Evolutionary conservation across 441 rosid genomes (phyloP).

Genomic region (Gossypium lobatum): DNA sequence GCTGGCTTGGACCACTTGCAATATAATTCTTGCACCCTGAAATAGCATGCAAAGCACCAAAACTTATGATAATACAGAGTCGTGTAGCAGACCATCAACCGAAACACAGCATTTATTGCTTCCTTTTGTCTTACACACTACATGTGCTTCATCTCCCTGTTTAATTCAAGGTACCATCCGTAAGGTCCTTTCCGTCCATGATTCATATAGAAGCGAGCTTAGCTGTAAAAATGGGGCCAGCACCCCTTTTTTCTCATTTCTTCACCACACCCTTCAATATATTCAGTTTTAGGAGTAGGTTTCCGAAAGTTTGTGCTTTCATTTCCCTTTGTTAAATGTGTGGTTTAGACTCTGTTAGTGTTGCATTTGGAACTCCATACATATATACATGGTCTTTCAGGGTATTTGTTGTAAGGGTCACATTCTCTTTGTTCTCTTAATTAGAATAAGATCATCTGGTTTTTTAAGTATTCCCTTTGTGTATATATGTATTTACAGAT

Average conservation of each 20-base stretch:
- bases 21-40: background rate
- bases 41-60: background rate
- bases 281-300: background rate
- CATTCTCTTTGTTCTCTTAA: background rate
- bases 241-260: background rate
- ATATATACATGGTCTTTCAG: background rate
- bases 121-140: background rate
- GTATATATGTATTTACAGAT: background rate
- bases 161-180: slow-evolving; percentile 11
- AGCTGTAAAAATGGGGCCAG: background rate
- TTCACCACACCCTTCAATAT: background rate
- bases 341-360: background rate
- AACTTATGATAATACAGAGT: background rate
- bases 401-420: background rate
- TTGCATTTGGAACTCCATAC: background rate
- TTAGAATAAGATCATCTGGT: background rate
- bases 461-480: too few relatives aligned
- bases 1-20: slow-evolving; percentile 10
- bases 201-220: background rate
- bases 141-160: background rate
- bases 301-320: background rate
- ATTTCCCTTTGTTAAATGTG: background rate
- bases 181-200: background rate
- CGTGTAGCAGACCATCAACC: background rate
- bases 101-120: background rate